These are phyloP conservation scores for Diaporthe amygdali DNA, from an alignment of 2,329 filamentous ascomycete species.

Conservation along the genomic window DNA sequence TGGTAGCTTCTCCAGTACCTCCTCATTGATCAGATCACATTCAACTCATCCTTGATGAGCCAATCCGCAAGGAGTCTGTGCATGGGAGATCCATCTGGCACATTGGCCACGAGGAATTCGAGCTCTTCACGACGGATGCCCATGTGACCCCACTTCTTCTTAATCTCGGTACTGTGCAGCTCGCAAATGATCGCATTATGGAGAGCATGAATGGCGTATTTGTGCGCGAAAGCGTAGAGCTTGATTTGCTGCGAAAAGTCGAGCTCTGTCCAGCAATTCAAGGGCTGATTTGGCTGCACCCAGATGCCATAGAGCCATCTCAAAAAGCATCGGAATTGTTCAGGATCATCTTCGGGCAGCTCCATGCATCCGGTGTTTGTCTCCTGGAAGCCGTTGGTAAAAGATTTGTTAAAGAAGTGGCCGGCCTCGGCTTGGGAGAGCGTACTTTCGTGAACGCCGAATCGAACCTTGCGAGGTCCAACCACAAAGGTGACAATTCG, in stretches of 20 bases:
- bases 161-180: not conserved
- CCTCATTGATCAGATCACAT: not conserved
- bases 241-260: not conserved
- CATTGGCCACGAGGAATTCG: not conserved
- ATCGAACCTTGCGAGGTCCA: not conserved
- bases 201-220: not conserved
- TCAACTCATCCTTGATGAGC: not conserved
- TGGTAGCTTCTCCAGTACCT: not conserved
- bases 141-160: rapidly evolving
- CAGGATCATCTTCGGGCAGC: conserved; percentile 36
- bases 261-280: not conserved
- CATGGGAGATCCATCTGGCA: not conserved
- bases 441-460: not conserved
- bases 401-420: not conserved
- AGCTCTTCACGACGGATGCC: not conserved
- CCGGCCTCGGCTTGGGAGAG: not conserved
- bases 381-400: not conserved
- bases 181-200: not conserved
- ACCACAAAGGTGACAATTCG: not conserved
- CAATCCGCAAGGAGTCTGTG: not conserved
- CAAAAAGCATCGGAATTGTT: conserved; percentile 32
- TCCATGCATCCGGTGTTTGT: conserved; percentile 26
- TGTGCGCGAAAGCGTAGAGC: not conserved
- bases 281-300: not conserved
- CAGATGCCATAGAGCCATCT: conserved; percentile 35